Percentiles rank a stretch among this genome's conserved stretches.
phyloP scores from a whole-genome alignment of 1,139 yeast species.

The Lodderomyces elongisporus region DNA sequence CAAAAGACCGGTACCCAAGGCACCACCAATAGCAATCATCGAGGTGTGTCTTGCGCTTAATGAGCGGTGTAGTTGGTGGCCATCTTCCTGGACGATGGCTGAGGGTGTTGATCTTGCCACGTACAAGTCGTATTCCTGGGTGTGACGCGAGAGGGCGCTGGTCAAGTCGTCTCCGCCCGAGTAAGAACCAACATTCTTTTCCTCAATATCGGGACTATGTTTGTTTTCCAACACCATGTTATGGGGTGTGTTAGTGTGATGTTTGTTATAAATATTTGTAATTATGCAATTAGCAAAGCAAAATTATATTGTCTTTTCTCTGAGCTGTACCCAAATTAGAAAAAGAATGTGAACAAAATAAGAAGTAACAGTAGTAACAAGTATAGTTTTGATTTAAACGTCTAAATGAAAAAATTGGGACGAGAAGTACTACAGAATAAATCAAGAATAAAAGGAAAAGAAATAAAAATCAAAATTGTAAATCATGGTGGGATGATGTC shows the following conservation, averaged over 20 bases:
- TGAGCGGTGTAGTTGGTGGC: conserved; percentile 54
- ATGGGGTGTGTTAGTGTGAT: neutral
- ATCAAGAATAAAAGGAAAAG: too few species aligned
- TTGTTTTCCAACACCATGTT: neutral
- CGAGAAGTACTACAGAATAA: too few species aligned
- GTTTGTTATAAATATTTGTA: too few species aligned
- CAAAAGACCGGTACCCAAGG: conserved; percentile 61
- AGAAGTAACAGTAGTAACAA: too few species aligned
- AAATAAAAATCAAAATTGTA: too few species aligned
- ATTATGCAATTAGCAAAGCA: too few species aligned
- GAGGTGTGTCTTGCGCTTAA: conserved; percentile 68
- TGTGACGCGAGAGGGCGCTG: conserved; percentile 23
- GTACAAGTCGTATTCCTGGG: conserved; percentile 46
- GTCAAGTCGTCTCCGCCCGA: conserved; percentile 8
- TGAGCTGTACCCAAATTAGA: too few species aligned
- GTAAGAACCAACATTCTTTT: neutral
- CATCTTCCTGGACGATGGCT: conserved; percentile 32
- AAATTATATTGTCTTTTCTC: too few species aligned
- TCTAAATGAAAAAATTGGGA: too few species aligned
- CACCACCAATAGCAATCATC: conserved; percentile 63
- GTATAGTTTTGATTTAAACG: too few species aligned
- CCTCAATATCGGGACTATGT: neutral
- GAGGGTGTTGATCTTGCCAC: conserved; percentile 44
- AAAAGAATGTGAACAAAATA: too few species aligned
- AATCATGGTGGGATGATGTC: too few species aligned